These are phyloP conservation scores for Coleophoma crateriformis DNA, from an alignment of 2,329 filamentous ascomycete genomes.

Conservation along the genomic window DNA sequence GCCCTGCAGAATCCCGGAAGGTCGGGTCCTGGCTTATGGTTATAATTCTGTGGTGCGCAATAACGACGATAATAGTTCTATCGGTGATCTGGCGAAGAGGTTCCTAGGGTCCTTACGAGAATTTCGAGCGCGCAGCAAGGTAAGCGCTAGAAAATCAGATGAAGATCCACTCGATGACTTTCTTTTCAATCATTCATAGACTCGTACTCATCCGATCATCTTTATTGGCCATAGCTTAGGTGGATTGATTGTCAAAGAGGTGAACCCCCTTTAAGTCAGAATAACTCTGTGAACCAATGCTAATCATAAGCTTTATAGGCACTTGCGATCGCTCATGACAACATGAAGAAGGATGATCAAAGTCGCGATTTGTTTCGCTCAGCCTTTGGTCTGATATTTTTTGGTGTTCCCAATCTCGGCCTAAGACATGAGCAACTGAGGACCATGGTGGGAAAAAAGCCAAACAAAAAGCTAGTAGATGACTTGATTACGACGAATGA, in stretches of 20 bases:
- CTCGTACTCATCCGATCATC: slow-evolving; percentile 5
- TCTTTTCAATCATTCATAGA: no score
- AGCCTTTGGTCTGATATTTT: slow-evolving; percentile 20
- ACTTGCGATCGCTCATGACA: slow-evolving; percentile 7
- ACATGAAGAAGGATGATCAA: not conserved
- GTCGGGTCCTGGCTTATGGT: not conserved
- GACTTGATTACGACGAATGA: not conserved
- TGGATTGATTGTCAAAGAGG: slow-evolving; percentile 20
- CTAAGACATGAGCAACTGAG: not conserved
- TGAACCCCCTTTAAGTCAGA: slow-evolving; percentile 1
- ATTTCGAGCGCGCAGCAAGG: not conserved
- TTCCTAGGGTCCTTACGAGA: not conserved
- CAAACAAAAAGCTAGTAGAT: not conserved
- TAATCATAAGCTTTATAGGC: slow-evolving; percentile 6
- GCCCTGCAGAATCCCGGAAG: not conserved
- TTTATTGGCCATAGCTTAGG: slow-evolving; percentile 24
- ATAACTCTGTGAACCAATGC: not conserved
- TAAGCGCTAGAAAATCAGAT: not conserved
- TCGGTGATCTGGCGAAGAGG: not conserved
- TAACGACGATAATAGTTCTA: not conserved
- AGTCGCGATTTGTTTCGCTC: slow-evolving; percentile 9
- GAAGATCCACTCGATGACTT: no score
- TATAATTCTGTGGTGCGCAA: not conserved
- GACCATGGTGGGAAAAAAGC: not conserved
- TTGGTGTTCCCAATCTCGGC: slow-evolving; percentile 24